These are phyloP conservation scores for Arbutus unedo DNA, from an alignment of 148 eudicot genomes.

Conservation along the genomic window DNA sequence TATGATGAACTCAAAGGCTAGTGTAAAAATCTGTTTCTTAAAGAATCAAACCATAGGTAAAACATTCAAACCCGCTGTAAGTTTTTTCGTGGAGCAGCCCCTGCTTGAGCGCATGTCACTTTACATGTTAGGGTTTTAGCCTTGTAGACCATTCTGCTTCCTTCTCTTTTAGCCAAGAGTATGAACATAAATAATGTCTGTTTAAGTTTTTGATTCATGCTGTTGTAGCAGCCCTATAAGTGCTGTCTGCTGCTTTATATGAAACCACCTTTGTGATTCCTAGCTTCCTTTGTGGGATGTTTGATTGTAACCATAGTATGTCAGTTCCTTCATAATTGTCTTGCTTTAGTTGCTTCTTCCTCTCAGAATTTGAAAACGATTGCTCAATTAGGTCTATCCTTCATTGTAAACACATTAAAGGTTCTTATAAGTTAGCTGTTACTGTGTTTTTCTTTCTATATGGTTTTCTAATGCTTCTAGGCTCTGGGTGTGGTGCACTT, in stretches of 20 bases:
- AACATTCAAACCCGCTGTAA: too few relatives aligned
- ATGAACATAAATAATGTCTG: background rate
- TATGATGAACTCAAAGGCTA: too few relatives aligned
- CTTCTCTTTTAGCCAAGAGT: background rate
- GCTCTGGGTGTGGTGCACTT: conserved; percentile 11
- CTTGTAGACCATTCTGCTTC: background rate
- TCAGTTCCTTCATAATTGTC: background rate
- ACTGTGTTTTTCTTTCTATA: background rate
- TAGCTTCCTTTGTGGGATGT: background rate
- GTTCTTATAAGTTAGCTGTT: background rate
- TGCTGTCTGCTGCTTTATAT: background rate
- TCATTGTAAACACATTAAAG: background rate
- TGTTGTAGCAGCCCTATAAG: background rate
- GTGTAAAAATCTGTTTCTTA: too few relatives aligned
- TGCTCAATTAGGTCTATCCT: background rate
- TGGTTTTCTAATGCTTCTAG: background rate
- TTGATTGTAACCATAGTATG: background rate
- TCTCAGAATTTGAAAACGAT: background rate
- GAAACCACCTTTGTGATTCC: background rate
- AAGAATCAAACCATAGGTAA: too few relatives aligned
- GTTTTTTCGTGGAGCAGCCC: too few relatives aligned
- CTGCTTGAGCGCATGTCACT: background rate
- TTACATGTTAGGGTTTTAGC: background rate
- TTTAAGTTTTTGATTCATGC: background rate
- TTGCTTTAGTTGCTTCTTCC: conserved; percentile 3